A percentile compares a stretch with the other conserved stretches of the same genome.
phyloP scores from a whole-genome alignment of 192 early-diverging fungal genomes.

The Coemansia sp. region DNA sequence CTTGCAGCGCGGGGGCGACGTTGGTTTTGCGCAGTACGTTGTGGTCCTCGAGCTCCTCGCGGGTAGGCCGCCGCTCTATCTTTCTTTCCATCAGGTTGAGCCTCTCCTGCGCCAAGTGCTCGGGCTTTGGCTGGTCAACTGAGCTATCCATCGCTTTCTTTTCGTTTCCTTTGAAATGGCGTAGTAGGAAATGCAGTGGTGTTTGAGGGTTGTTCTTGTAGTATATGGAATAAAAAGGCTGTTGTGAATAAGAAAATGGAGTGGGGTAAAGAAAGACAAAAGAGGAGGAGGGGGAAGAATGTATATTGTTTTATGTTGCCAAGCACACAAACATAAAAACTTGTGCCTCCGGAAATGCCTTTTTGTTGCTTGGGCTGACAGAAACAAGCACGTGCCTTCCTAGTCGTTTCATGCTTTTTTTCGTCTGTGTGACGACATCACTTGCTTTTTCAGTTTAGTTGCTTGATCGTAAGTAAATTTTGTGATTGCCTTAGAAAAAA shows the following conservation, averaged over 20 bases:
- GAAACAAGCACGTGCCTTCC: not conserved
- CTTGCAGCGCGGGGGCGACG: constrained; percentile 49
- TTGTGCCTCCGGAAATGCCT: too few species aligned
- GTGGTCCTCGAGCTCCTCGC: constrained; percentile 57
- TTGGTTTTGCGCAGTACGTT: constrained; percentile 62
- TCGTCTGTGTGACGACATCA: too few species aligned
- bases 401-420: too few species aligned
- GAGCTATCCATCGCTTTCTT: not conserved
- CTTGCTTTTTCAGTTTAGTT: too few species aligned
- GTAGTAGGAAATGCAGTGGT: not conserved
- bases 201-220: not conserved
- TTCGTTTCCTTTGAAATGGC: not conserved
- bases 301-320: too few species aligned
- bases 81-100: constrained; percentile 56
- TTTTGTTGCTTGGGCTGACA: too few species aligned
- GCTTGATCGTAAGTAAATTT: too few species aligned
- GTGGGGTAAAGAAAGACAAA: not conserved
- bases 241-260: not conserved
- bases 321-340: too few species aligned
- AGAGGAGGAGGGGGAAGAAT: too few species aligned
- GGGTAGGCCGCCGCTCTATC: constrained; percentile 60
- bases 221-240: not conserved
- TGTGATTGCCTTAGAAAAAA: too few species aligned
- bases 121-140: constrained; percentile 20
- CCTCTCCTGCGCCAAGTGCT: constrained; percentile 54